These are phyloP conservation scores for Phytopythium montanum DNA, from an alignment of 352 stramenopile genomes.

Conservation along the genomic window DNA sequence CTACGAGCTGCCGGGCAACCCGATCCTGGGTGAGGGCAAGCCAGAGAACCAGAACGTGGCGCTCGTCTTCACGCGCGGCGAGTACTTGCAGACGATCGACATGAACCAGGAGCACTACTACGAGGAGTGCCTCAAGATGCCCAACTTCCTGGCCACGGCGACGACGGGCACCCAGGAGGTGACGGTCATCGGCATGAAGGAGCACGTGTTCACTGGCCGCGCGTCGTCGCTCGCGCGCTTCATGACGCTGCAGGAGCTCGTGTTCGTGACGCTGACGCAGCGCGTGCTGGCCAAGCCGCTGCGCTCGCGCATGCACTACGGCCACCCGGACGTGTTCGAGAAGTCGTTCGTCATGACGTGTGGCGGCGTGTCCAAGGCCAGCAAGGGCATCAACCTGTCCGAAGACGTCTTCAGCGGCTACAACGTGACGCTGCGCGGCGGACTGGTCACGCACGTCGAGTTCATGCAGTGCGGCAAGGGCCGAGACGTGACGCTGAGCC, in stretches of 20 bases:
- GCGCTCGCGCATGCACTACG: conserved; percentile 83
- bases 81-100: conserved; percentile 89
- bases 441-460: conserved; percentile 79
- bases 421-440: conserved; percentile 77
- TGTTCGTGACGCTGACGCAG: conserved; percentile 86
- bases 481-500: conserved; percentile 81
- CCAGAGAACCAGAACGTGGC: conserved; percentile 89
- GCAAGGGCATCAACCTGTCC: conserved; percentile 86
- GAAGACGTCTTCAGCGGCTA: conserved; percentile 90
- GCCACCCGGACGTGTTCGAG: conserved; percentile 86
- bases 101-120: conserved; percentile 92
- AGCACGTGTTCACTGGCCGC: conserved; percentile 85
- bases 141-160: conserved; percentile 79
- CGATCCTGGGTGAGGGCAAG: conserved; percentile 86
- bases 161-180: conserved; percentile 55
- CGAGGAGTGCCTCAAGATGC: conserved; percentile 87
- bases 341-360: conserved; percentile 84
- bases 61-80: conserved; percentile 79
- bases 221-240: conserved; percentile 85
- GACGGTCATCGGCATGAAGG: conserved; percentile 87
- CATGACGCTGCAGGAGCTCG: conserved; percentile 85
- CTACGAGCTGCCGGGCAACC: conserved; percentile 85
- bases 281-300: conserved; percentile 78
- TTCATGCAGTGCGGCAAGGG: conserved; percentile 90
- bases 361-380: conserved; percentile 82